Conservation (phyloP, 2,329 filamentous ascomycete genomes). For the Colletotrichum abscissum region DNA sequence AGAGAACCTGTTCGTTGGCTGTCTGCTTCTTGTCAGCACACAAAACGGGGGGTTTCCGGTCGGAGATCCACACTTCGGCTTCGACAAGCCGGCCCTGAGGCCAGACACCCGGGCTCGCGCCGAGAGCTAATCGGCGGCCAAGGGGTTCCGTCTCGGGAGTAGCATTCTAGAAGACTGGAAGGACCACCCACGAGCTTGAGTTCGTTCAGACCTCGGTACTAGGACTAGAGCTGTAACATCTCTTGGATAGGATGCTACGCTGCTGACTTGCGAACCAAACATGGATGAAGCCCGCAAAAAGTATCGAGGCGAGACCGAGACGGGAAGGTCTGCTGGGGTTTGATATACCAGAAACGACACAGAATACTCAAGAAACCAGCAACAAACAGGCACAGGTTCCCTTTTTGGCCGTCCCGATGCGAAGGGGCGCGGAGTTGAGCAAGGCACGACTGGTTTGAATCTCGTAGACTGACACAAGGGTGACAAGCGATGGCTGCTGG, state of each 20-base stretch:
- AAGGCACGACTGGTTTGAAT: not conserved
- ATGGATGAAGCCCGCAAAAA: not conserved
- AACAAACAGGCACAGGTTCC: not conserved
- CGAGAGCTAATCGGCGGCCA: not conserved
- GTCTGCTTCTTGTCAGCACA: not conserved
- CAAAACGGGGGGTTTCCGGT: not conserved
- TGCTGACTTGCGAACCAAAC: not conserved
- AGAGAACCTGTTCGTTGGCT: not conserved
- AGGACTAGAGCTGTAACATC: not conserved
- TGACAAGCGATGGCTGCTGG: conserved; percentile 12
- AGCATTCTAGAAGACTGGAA: not conserved
- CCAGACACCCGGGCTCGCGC: no score
- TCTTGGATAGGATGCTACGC: not conserved
- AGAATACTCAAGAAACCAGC: not conserved
- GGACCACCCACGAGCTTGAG: not conserved
- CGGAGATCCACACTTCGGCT: not conserved
- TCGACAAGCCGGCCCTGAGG: not conserved
- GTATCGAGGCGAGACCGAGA: not conserved
- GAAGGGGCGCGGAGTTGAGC: conserved; percentile 13
- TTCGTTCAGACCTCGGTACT: not conserved
- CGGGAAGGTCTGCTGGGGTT: not conserved
- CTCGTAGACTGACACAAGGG: not conserved
- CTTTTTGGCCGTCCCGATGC: conserved; percentile 24
- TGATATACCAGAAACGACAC: conserved; percentile 14
- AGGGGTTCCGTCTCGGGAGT: not conserved